These are phyloP conservation scores for Lodderomyces orthopsilosis DNA, from an alignment of 1,139 yeast genomes.

Conservation along the genomic window DNA sequence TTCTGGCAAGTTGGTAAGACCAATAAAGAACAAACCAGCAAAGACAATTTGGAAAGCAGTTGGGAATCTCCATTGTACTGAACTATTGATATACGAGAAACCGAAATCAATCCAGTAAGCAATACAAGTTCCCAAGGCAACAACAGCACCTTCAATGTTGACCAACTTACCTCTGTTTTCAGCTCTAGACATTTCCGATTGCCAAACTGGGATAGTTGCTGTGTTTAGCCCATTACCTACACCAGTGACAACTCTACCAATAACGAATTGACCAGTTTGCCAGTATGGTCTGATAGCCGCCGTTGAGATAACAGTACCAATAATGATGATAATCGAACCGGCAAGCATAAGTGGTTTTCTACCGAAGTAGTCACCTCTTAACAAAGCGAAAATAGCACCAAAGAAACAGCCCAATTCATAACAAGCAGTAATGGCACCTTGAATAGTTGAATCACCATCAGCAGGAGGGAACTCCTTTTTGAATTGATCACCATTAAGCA, in stretches of 20 bases:
- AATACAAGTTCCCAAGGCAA: conserved; percentile 66
- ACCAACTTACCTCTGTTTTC: conserved; percentile 71
- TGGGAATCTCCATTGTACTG: conserved; percentile 52
- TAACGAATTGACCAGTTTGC: conserved; percentile 62
- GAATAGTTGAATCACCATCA: conserved; percentile 36
- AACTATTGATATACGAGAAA: conserved; percentile 49
- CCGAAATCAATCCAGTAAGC: conserved; percentile 83
- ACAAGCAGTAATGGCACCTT: conserved; percentile 70
- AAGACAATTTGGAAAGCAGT: conserved; percentile 44
- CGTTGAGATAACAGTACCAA: conserved; percentile 64
- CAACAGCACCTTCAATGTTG: conserved; percentile 65
- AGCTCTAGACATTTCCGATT: conserved; percentile 75
- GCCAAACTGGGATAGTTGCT: conserved; percentile 79
- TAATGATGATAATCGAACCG: conserved; percentile 57
- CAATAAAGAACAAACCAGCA: conserved; percentile 34
- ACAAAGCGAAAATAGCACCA: conserved; percentile 66
- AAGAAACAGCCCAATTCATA: conserved; percentile 79
- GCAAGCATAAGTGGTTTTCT: conserved; percentile 60
- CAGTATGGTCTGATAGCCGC: conserved; percentile 48
- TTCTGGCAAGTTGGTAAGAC: conserved; percentile 51
- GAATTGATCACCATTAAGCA: conserved; percentile 61
- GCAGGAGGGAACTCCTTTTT: conserved; percentile 58
- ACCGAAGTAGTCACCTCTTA: conserved; percentile 61
- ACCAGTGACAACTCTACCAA: conserved; percentile 75
- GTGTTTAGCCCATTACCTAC: conserved; percentile 76